Conservation (phyloP, 306 rosid genomes). For the Cotoneaster glaucophyllus region DNA sequence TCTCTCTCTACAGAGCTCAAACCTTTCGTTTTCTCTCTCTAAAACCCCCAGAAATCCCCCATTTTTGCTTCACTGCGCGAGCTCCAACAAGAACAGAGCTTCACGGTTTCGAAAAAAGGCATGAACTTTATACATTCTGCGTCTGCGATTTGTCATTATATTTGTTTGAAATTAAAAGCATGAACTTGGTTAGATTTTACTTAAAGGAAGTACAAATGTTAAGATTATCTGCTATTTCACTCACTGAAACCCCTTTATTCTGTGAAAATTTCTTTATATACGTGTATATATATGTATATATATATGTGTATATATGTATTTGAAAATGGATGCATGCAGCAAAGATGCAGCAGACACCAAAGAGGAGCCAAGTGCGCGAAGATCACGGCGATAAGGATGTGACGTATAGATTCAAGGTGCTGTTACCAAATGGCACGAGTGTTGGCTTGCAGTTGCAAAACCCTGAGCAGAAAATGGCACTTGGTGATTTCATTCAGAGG, state of each 20-base stretch:
- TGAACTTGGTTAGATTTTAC: too few relatives aligned
- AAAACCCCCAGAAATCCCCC: background rate
- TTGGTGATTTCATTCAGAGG: conserved; percentile 19
- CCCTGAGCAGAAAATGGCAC: conserved; percentile 21
- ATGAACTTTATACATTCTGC: background rate
- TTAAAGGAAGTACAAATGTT: too few relatives aligned
- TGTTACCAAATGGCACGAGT: conserved; percentile 36
- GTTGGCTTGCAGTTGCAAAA: conserved; percentile 16
- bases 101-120: background rate
- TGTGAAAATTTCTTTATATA: background rate
- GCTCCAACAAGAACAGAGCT: background rate
- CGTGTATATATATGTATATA: too few relatives aligned
- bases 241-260: background rate
- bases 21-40: background rate
- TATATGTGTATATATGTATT: too few relatives aligned
- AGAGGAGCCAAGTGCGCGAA: conserved; percentile 12
- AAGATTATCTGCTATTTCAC: too few relatives aligned
- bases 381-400: background rate
- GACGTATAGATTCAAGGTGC: conserved; percentile 26
- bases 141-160: background rate
- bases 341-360: background rate
- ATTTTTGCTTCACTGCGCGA: background rate
- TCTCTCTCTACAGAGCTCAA: background rate
- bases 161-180: background rate
- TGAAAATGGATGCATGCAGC: conserved; percentile 1